Evolutionary conservation across 108 stramenopile species (phyloP).

Genomic region (Nitzschia sp.): DNA sequence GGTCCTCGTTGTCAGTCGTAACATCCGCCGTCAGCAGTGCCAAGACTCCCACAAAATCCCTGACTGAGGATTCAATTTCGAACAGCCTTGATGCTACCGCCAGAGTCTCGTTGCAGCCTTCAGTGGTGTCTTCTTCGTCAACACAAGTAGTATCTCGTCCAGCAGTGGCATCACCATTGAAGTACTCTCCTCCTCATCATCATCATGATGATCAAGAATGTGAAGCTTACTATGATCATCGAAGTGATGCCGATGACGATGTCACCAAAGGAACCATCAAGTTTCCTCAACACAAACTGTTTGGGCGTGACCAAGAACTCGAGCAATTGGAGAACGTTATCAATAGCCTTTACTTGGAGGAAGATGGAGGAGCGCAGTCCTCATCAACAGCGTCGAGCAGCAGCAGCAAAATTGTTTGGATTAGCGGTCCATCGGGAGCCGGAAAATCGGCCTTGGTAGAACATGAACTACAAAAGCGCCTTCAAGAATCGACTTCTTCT

Average conservation of each 20-base stretch:
- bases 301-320: background rate
- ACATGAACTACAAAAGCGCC: background rate
- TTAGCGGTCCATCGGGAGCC: background rate
- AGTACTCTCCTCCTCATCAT: background rate
- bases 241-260: background rate
- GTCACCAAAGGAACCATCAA: background rate
- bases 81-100: too few relatives aligned
- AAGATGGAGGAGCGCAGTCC: background rate
- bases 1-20: too few relatives aligned
- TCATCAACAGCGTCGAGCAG: background rate
- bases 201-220: background rate
- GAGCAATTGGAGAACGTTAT: background rate
- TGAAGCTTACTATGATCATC: background rate
- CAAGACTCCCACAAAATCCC: too few relatives aligned
- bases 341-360: background rate
- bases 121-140: too few relatives aligned
- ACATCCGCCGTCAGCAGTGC: too few relatives aligned
- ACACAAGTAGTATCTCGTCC: too few relatives aligned
- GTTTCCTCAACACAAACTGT: background rate
- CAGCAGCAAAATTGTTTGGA: background rate
- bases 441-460: background rate
- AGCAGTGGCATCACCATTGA: too few relatives aligned
- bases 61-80: too few relatives aligned
- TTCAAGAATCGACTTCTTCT: background rate
- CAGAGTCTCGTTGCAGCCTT: too few relatives aligned